Evolutionary conservation across 2,329 filamentous ascomycete species (phyloP), one percentile per base, ranked within the genome.

Genomic region (Xylaria sp.): DNA sequence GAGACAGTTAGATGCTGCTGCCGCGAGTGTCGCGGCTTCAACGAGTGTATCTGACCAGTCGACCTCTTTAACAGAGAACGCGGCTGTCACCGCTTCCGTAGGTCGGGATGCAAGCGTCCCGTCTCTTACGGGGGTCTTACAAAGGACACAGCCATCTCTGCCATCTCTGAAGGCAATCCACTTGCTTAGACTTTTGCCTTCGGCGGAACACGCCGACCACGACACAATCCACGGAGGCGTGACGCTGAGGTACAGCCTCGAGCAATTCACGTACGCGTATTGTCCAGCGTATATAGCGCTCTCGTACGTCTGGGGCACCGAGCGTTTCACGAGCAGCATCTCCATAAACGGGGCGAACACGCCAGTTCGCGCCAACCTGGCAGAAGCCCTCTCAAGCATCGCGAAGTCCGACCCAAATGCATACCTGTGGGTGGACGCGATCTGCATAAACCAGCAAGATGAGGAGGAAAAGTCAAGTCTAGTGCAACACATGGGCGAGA

Each of bases 401-500:
- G 18, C 23, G 23, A 28, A 52, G 10, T 63, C 46, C n/a, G 59
- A 69, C 23, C 54, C 63, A 1, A 39, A 39, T 4, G 48, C 10
- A 0, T 66, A 69, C 23, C 7, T 71, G 1, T 71, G 66, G 63
- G 63, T 48, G n/a, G 69, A 69, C 37, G 46, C 58, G 5, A 57
- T 71, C 23, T 69, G 69, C 48, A 71, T 69, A 25, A 69, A 71
- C 13, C 69, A 71, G n/a, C 48, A 60, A 39, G 66, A 66, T 9
- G 63, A 69, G 5, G 23, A 54, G 20, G 69, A 71, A 23, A 71
- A 69, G 39, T 66, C 69, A 2, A 37, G 4, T 4, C 18, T 70
- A 3, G 69, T 70, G 15, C 62, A 59, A 23, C 57, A 70, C 23
- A 68, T 70, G 62, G 65, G 61, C 1, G 57, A 56, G 15, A 70